Base-by-base conservation (phyloP, 208 protist species). In the Endotrypanum monterogeii region DNA sequence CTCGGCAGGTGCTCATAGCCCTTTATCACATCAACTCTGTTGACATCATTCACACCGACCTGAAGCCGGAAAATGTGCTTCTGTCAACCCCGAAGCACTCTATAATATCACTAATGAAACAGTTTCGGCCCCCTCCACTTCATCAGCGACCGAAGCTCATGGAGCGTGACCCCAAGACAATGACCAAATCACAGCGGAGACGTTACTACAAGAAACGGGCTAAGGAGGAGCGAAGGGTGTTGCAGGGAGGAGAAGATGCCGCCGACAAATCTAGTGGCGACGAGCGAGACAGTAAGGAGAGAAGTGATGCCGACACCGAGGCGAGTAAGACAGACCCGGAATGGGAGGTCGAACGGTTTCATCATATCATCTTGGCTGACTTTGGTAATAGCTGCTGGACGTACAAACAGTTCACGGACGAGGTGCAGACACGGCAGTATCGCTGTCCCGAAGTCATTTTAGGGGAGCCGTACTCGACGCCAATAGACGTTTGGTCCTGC, bases 381-480 rank as follows among this genome's bases (percentile, higher is more conserved):
- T 98, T 99, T 74, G 99, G 99, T 65, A 99, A 99, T 90, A 98
- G 98, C 50, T 99, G 98, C 89, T 99, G 98, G 94, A 93, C 88
- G 0, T 78, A 99, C 80, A 88, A 98, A 63, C 98, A 99, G 83
- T 99, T 99, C 80, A 99, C 98, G 12, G 90, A 95, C 73, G 90
- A 98, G 74, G 89, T 98, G 55, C 96, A 98, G 78, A 98, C 96
- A 18, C 82, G 94, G 12, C 94, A 98, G 78, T 98, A 98, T 81
- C 88, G 96, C 58, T 89, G 80, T 51, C 96, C 96, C 7, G 95
- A 98, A 80, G 95, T 98, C 8, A 98, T 98, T 58, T 63, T 98
- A 50, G 95, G 96, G 37, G 86, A 94, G 30, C 80, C 90, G 0
- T 97, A 95, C 78, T 88, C 82, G 1, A 93, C 91, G 0, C 74